Percentiles rank a stretch among this genome's conserved stretches.
These are phyloP conservation scores for Xanthoconium stramineum DNA, from an alignment of 768 basidiomycete species.

Conservation along the genomic window DNA sequence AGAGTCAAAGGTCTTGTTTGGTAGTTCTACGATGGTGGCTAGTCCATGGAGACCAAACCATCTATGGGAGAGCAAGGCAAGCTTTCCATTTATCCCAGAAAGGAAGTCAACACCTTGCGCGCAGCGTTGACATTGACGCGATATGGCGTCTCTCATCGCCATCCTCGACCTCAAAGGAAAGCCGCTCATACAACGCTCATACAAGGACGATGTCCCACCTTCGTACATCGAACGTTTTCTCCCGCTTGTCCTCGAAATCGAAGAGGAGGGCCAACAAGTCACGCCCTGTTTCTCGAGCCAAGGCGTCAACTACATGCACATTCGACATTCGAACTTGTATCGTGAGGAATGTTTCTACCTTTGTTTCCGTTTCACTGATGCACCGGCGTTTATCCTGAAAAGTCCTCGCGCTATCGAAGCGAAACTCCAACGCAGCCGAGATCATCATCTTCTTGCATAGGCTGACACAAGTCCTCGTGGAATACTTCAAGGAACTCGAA, in stretches of 20 bases:
- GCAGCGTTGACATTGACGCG: no score
- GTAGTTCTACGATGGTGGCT: no score
- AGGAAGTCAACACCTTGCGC: no score
- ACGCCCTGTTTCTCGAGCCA: conserved; percentile 95
- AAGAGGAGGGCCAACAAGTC: conserved; percentile 95
- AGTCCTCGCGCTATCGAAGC: conserved; percentile 96
- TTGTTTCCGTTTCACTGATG: background rate
- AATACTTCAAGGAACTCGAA: conserved; percentile 99
- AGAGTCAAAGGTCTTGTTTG: background rate
- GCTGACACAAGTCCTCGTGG: conserved; percentile 86
- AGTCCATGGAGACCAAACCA: no score
- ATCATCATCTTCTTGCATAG: conserved; percentile 96
- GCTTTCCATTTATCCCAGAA: no score
- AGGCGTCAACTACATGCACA: conserved; percentile 98
- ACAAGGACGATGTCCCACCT: conserved; percentile 90
- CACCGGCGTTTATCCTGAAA: background rate
- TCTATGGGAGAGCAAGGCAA: no score
- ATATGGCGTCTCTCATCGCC: conserved; percentile 72
- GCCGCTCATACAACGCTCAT: conserved; percentile 93
- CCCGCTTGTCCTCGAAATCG: conserved; percentile 89
- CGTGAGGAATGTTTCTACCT: conserved; percentile 47
- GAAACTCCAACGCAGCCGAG: conserved; percentile 94
- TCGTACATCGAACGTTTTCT: conserved; percentile 92
- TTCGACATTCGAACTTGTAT: conserved; percentile 96
- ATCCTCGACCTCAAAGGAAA: conserved; percentile 99